Conservation (phyloP, 768 basidiomycete genomes). For the Tulasnella sp. region DNA sequence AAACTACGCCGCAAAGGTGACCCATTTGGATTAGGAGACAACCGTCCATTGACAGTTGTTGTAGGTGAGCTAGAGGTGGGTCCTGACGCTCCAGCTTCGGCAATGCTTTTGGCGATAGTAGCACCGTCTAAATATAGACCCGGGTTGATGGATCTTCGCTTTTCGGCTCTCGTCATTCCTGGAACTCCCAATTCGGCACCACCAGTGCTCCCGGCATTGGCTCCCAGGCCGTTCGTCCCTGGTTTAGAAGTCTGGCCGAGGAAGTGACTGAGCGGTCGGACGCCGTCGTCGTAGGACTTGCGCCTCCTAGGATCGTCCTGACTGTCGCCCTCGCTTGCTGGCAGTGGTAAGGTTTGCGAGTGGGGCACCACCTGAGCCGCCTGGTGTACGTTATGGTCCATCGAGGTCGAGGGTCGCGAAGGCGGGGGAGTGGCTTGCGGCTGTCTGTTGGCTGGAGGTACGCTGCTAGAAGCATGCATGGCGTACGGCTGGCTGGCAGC, state of each 20-base stretch:
- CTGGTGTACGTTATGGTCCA: neutral
- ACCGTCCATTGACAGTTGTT: constrained; percentile 15
- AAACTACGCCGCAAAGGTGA: neutral
- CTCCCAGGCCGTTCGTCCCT: neutral
- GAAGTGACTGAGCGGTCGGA: constrained; percentile 35
- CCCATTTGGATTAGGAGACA: neutral
- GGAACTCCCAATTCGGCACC: constrained; percentile 28
- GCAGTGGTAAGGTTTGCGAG: constrained; percentile 6
- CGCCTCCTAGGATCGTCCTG: constrained; percentile 22
- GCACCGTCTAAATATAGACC: constrained; percentile 35
- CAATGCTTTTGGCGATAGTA: neutral
- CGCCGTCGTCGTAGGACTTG: constrained; percentile 42
- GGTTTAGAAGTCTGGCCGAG: constrained; percentile 18
- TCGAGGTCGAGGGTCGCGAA: neutral
- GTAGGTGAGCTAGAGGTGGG: neutral
- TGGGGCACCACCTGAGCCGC: neutral
- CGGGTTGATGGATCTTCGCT: constrained; percentile 51
- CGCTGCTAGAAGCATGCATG: neutral
- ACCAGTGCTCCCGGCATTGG: constrained; percentile 19
- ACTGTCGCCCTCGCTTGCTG: neutral
- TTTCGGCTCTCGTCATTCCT: constrained; percentile 37
- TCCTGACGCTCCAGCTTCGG: neutral
- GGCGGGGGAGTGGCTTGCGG: constrained; percentile 4
- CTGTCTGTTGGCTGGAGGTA: neutral
- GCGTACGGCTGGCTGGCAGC: neutral